Base-by-base conservation (phyloP, 2,329 filamentous ascomycete species). In the Ascochyta fabae region DNA sequence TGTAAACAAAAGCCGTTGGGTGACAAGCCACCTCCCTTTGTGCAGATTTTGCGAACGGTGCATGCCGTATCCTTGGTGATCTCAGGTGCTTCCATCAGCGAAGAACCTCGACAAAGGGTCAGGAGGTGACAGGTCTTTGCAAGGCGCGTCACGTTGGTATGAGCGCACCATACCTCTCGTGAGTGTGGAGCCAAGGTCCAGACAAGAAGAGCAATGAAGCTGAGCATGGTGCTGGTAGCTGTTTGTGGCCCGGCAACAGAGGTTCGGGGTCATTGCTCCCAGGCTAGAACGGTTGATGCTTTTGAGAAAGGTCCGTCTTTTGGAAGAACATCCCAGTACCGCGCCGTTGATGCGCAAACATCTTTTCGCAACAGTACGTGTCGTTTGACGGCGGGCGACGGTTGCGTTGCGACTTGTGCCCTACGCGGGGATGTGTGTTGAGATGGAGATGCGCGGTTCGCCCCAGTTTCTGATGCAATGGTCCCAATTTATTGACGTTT, bases 401-500 rank as follows among this genome's bases (percentile, higher is more conserved):
- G 26, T 19, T 19, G 27, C 16, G 26, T 23, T 39, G 29, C 49
- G 36, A 33, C 23, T 15, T 19, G 6, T 33, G 29, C 29, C 35
- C 43, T 29, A 42, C 35, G 46, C 24, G 42, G 46, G 31, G 41
- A 36, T n/a, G 24, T 31, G 31, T 31, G 41, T 40, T 16, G 41
- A 50, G 46, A 47, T 50, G 47, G 47, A 38, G 47, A 56, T 47
- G 23, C 31, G 53, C 41, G 31, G 29, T 26, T 35, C 41, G 46
- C 36, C 47, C 47, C 41, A 49, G 53, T 19, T 47, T 50, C 10
- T 50, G 53, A 46, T 47, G 42, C 41, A 29, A 42, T 38, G 29
- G 46, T 15, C 45, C 54, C 54, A 57, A 2, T 48, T 45, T 45
- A 43, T 40, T 57, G 48, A 57, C 48, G 54, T 57, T 44, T 9